Base-by-base conservation (phyloP, 2,329 filamentous ascomycete genomes). In the Biscogniauxia sp. region DNA sequence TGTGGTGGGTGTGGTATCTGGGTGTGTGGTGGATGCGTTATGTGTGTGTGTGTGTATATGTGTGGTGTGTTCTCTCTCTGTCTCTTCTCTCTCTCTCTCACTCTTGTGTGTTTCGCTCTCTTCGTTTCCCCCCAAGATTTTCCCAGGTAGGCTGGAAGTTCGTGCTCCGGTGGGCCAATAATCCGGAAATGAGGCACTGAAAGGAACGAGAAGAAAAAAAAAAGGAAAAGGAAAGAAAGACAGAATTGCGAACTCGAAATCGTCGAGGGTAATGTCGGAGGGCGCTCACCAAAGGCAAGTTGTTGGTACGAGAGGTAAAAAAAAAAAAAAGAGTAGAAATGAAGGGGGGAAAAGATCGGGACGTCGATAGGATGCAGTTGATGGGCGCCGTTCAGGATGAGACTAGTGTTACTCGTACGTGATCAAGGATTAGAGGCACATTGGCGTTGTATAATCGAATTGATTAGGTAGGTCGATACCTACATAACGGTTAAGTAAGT, bases 41-140 rank as follows among this genome's bases (percentile, higher is more conserved):
- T 32, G 28, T 32, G 28, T 8, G 28, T 32, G 28, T 32, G 28
- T 8, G 28, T 28, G 26, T 28, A 9, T 41, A n/a, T n/a, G n/a
- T n/a, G n/a, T n/a, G n/a, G 28, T 8, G 28, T 25, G 19, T 17
- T 55, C 6, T 20, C 37, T 28, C 19, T 56, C 23, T 32, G 15
- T 26, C 62, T 60, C 57, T 57, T 51, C 45, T 59, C 54, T 51
- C 61, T 56, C 52, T 49, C 50, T 20, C 20, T 60, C 55, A 20
- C 26, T 41, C 45, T 19, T 49, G 17, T 53, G 51, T 32, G 37
- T 9, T 32, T 13, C 11, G 7, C 28, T 32, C 41, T 58, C 61
- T 54, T 50, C 41, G 53, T 26, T 64, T 63, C 64, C 62, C 60
- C 65, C 61, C 61, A 58, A 61, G 52, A 54, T 61, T 53, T 63